Evolutionary conservation across 371 early-diverging fungal species (phyloP).

Genomic region (Funneliformis caledonium): DNA sequence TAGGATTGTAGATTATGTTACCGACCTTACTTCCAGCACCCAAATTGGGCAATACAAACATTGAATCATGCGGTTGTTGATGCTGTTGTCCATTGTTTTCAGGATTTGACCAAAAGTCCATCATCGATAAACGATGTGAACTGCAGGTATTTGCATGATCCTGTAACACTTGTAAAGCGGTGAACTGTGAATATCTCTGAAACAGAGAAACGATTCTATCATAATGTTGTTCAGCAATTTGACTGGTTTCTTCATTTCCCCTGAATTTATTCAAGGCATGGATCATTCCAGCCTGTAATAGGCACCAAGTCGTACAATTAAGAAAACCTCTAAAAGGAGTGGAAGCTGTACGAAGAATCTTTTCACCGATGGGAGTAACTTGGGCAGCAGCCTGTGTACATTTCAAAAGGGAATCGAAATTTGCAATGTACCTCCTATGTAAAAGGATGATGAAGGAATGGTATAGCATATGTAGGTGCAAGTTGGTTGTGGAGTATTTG

Average conservation of each 20-base stretch:
- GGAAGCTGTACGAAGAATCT: not conserved
- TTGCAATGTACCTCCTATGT: slow-evolving; percentile 12
- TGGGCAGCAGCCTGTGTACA: slow-evolving; percentile 4
- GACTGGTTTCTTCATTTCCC: not conserved
- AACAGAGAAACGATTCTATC: slow-evolving; percentile 8
- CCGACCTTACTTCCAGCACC: slow-evolving; percentile 21
- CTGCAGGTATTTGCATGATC: slow-evolving; percentile 30
- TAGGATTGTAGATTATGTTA: not conserved
- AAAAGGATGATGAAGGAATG: slow-evolving; percentile 23
- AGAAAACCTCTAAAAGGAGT: slow-evolving; percentile 22
- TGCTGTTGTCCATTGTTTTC: not conserved
- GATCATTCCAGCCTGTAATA: slow-evolving; percentile 34
- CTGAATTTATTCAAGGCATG: slow-evolving; percentile 25
- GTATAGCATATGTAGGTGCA: slow-evolving; percentile 21
- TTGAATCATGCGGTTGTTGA: not conserved
- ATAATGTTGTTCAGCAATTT: slow-evolving; percentile 23
- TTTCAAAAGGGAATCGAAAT: slow-evolving; percentile 5
- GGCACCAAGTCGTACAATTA: slow-evolving; percentile 38
- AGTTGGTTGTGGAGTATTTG: not conserved
- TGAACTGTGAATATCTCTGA: not conserved
- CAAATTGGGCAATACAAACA: not conserved
- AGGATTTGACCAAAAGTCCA: slow-evolving; percentile 3
- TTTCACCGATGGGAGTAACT: slow-evolving; percentile 6
- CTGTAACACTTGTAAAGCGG: slow-evolving; percentile 23
- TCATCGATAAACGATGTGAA: slow-evolving; percentile 18